These are phyloP conservation scores for Fusarium hainanense DNA, from an alignment of 2,329 filamentous ascomycete species.

Conservation along the genomic window DNA sequence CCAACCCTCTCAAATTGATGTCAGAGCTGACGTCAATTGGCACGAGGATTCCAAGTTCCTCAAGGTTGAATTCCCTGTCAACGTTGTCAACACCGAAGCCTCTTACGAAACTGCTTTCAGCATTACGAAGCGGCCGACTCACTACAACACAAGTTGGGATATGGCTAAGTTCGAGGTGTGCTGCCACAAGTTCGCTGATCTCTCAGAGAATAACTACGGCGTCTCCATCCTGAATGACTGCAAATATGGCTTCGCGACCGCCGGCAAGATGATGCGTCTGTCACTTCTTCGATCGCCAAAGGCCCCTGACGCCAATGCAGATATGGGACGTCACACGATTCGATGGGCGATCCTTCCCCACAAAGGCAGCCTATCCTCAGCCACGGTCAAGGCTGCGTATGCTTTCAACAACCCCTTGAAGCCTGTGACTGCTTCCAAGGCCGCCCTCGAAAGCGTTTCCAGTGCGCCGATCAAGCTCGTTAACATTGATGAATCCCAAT, in stretches of 20 bases:
- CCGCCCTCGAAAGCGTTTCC: conserved; percentile 44
- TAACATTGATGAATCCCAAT: conserved; percentile 63
- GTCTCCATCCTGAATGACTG: conserved; percentile 94
- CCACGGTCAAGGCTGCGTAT: conserved; percentile 84
- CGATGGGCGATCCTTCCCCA: conserved; percentile 94
- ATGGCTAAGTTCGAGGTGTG: conserved; percentile 99
- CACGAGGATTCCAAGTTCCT: conserved; percentile 97
- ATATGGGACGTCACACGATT: conserved; percentile 91
- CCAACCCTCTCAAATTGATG: conserved; percentile 74
- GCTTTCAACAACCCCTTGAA: conserved; percentile 88
- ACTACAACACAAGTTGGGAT: conserved; percentile 98
- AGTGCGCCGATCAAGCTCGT: conserved; percentile 71
- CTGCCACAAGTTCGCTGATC: conserved; percentile 92
- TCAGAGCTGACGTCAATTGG: conserved; percentile 93
- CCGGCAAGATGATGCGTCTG: conserved; percentile 88
- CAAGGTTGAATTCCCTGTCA: conserved; percentile 97
- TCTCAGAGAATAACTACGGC: conserved; percentile 88
- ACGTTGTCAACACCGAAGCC: conserved; percentile 89
- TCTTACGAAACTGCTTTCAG: conserved; percentile 96
- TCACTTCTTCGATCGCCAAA: conserved; percentile 89
- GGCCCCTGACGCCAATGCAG: conserved; percentile 90
- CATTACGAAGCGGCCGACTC: conserved; percentile 87
- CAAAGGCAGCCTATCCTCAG: conserved; percentile 73
- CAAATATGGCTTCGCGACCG: conserved; percentile 95
- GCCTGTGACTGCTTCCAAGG: conserved; percentile 47